Conservation (phyloP, 2,329 filamentous ascomycete species). For the Sclerotinia glacialis region DNA sequence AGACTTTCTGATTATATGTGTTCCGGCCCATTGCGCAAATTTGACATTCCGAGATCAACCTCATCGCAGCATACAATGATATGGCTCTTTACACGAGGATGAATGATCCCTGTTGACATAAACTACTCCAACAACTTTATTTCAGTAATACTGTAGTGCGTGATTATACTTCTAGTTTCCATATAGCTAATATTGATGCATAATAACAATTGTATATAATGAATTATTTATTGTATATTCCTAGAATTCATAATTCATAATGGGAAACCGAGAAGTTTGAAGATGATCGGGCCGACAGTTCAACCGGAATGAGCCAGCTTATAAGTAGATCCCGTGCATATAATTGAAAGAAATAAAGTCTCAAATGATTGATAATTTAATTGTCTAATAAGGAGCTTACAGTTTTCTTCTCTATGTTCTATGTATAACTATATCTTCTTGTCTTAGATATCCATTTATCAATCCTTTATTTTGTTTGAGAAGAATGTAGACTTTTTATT, state of each 20-base stretch:
- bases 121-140: not conserved
- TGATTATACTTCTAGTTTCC: not conserved
- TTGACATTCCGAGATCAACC: too few species aligned
- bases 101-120: not conserved
- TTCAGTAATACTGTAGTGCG: not conserved
- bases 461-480: not conserved
- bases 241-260: not conserved
- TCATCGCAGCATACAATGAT: too few species aligned
- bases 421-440: not conserved
- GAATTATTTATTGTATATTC: not conserved
- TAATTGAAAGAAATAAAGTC: not conserved
- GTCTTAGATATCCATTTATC: not conserved
- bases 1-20: too few species aligned
- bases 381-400: too few species aligned
- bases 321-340: conserved; percentile 2
- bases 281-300: conserved; percentile 7
- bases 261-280: not conserved
- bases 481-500: not conserved
- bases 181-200: not conserved
- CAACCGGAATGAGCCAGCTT: not conserved
- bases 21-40: too few species aligned
- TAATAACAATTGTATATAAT: not conserved
- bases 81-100: not conserved
- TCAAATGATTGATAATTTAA: not conserved
- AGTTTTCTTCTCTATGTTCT: not conserved